These are phyloP conservation scores for Pseudogymnoascus sp. DNA, from an alignment of 2,329 filamentous ascomycete species.

Conservation along the genomic window DNA sequence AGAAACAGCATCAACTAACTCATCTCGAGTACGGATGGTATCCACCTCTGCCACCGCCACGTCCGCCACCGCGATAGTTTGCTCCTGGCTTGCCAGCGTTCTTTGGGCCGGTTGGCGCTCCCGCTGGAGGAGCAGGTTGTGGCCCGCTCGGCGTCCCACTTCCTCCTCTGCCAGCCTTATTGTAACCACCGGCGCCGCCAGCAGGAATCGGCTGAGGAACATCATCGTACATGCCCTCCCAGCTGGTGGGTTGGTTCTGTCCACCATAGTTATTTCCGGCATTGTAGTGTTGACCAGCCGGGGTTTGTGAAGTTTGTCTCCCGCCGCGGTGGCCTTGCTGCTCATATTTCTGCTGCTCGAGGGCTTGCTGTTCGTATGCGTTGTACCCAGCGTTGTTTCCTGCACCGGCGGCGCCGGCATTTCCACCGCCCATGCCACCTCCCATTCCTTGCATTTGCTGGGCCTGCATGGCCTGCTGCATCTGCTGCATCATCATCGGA, in stretches of 20 bases:
- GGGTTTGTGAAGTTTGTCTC: conserved; percentile 30
- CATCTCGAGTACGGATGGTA: conserved; percentile 67
- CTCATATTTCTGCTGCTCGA: conserved; percentile 73
- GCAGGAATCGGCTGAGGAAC: conserved; percentile 69
- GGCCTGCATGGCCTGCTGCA: conserved; percentile 32
- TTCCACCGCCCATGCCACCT: conserved; percentile 27
- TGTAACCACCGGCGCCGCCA: conserved; percentile 37
- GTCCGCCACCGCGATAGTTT: conserved; percentile 85
- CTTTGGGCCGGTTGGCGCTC: conserved; percentile 90
- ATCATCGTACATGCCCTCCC: conserved; percentile 98
- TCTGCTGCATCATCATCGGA: conserved; percentile 36
- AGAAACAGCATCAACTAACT: neutral
- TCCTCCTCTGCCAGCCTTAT: conserved; percentile 17
- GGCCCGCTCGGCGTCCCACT: conserved; percentile 26
- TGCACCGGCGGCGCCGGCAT: conserved; percentile 20
- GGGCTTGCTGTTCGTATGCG: conserved; percentile 63
- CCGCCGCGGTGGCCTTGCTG: conserved; percentile 55
- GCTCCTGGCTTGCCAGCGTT: conserved; percentile 87
- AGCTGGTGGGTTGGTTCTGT: conserved; percentile 58
- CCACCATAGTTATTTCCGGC: conserved; percentile 26
- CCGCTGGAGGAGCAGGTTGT: conserved; percentile 57
- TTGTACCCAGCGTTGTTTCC: conserved; percentile 37
- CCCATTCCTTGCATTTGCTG: conserved; percentile 36
- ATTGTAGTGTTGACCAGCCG: conserved; percentile 24
- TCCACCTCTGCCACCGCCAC: conserved; percentile 64